These are phyloP conservation scores for Globisporangium echinulatum DNA, from an alignment of 352 stramenopile species.

Conservation along the genomic window DNA sequence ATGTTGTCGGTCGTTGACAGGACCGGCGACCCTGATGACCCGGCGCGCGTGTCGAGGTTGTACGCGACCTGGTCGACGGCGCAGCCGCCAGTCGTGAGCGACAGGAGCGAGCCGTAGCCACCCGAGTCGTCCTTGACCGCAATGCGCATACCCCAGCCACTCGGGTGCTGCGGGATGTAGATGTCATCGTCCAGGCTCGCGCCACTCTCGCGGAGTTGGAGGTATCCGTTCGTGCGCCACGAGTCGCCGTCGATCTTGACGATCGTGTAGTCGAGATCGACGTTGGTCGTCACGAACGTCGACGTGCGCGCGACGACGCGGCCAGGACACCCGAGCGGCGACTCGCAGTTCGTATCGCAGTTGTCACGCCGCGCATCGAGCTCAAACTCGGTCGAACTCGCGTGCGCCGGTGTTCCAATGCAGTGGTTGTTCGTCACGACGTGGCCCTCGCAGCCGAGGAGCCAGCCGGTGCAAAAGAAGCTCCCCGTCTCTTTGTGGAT, in stretches of 20 bases:
- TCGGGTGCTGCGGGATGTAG: constrained; percentile 60
- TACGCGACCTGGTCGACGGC: constrained; percentile 53
- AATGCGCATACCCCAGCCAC: constrained; percentile 63
- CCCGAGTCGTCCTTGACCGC: constrained; percentile 37
- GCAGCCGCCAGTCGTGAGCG: constrained; percentile 35
- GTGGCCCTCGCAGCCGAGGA: constrained; percentile 68
- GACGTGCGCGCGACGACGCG: constrained; percentile 20
- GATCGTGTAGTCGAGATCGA: constrained; percentile 54
- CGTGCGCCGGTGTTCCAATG: constrained; percentile 39
- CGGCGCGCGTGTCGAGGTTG: constrained; percentile 59
- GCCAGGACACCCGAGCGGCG: constrained; percentile 27
- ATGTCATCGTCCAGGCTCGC: constrained; percentile 43
- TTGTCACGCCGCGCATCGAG: constrained; percentile 41
- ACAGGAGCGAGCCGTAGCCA: constrained; percentile 31
- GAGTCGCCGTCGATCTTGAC: constrained; percentile 55
- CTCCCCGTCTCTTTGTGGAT: constrained; percentile 51
- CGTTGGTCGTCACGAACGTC: constrained; percentile 32
- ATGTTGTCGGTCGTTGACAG: constrained; percentile 49
- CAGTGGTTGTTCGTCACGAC: constrained; percentile 82
- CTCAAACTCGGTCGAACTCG: constrained; percentile 61
- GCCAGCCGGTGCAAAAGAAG: constrained; percentile 71
- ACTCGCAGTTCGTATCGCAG: constrained; percentile 32
- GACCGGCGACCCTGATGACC: constrained; percentile 65
- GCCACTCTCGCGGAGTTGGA: constrained; percentile 41
- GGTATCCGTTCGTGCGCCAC: constrained; percentile 41